These are phyloP conservation scores for Pythium utonaiense DNA, from an alignment of 352 stramenopile genomes.

Conservation along the genomic window DNA sequence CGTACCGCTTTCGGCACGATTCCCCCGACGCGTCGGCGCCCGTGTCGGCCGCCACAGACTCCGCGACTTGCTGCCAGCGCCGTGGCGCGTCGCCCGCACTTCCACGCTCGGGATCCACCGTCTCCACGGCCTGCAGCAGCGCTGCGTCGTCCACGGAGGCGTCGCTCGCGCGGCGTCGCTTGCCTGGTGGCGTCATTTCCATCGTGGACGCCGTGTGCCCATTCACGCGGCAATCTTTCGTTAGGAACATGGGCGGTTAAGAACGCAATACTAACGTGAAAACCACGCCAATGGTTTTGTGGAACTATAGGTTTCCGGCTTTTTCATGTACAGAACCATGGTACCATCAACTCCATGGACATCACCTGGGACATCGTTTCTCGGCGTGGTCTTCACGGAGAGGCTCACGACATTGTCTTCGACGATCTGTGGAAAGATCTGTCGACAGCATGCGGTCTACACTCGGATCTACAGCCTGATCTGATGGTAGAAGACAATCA, in stretches of 20 bases:
- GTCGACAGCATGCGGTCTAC: too few species aligned
- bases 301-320: too few species aligned
- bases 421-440: too few species aligned
- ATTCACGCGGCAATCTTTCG: not conserved
- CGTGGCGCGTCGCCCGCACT: not conserved
- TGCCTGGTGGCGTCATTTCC: not conserved
- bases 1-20: not conserved
- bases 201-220: not conserved
- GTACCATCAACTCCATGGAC: too few species aligned
- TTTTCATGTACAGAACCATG: too few species aligned
- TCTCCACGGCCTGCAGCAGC: not conserved
- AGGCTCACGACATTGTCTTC: too few species aligned
- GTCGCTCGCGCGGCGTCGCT: not conserved
- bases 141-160: not conserved
- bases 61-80: not conserved
- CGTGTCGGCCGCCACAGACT: not conserved
- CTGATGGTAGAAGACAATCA: too few species aligned
- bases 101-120: not conserved
- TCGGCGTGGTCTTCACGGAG: too few species aligned
- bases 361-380: too few species aligned
- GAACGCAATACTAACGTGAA: too few species aligned
- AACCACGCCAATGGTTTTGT: too few species aligned
- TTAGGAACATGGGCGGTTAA: not conserved
- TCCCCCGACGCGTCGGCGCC: not conserved
- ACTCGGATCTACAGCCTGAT: too few species aligned